phyloP scores from a whole-genome alignment of 2,329 filamentous ascomycete species.

The Penicillium paneum region DNA sequence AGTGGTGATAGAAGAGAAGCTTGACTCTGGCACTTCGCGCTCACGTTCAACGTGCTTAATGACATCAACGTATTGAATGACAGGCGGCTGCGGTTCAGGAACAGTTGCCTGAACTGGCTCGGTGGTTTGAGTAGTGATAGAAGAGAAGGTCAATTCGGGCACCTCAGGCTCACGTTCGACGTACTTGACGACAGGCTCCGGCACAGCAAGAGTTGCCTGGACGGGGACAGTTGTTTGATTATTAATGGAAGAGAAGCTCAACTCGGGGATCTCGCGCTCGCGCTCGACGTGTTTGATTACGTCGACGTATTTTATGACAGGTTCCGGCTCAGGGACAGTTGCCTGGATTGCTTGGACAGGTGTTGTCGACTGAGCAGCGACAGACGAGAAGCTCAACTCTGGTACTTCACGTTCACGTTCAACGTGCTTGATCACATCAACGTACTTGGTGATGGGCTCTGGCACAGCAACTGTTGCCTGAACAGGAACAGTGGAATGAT shows the following conservation, averaged over 20 bases:
- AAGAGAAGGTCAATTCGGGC: constrained; percentile 28
- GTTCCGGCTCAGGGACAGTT: constrained; percentile 16
- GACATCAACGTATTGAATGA: constrained; percentile 1
- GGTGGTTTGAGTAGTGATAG: constrained; percentile 28
- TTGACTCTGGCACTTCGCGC: constrained; percentile 16
- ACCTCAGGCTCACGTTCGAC: constrained; percentile 15
- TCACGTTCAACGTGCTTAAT: constrained; percentile 8
- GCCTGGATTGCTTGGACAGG: constrained; percentile 11
- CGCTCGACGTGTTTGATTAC: constrained; percentile 9
- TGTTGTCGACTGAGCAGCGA: constrained; percentile 30
- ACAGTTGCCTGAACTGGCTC: constrained; percentile 22
- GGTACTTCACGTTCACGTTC: constrained; percentile 14
- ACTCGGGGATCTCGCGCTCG: constrained; percentile 10
- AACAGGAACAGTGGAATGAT: constrained; percentile 26
- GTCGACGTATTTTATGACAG: neutral
- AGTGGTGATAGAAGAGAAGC: constrained; percentile 31
- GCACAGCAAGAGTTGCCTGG: constrained; percentile 17
- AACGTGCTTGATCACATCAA: constrained; percentile 9
- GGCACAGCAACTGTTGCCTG: constrained; percentile 19
- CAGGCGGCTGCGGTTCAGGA: constrained; percentile 16
- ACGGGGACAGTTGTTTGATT: constrained; percentile 27
- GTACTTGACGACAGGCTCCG: constrained; percentile 16
- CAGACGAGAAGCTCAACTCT: constrained; percentile 31
- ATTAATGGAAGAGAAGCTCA: constrained; percentile 32
- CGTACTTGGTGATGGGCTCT: constrained; percentile 14